A percentile compares a stretch with the other conserved stretches of the same genome.
These are phyloP conservation scores for Backusella luteola DNA, from an alignment of 192 early-diverging fungal genomes.

Conservation along the genomic window DNA sequence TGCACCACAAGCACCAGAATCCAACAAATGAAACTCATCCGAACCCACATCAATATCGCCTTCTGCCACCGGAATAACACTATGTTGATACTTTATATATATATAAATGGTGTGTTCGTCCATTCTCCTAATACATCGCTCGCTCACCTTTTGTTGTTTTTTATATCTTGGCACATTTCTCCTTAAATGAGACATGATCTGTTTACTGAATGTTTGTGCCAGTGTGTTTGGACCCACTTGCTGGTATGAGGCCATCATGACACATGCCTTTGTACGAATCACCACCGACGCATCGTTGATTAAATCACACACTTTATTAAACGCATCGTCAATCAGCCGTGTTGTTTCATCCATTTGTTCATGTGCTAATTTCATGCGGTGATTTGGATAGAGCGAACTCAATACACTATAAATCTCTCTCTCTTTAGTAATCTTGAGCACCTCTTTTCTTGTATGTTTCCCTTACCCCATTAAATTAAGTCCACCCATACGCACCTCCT, in stretches of 20 bases:
- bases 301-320: slow-evolving; percentile 81
- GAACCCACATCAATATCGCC: slow-evolving; percentile 70
- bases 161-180: slow-evolving; percentile 35
- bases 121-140: slow-evolving; percentile 10
- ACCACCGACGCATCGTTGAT: slow-evolving; percentile 70
- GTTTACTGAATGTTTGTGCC: slow-evolving; percentile 75
- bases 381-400: slow-evolving; percentile 31
- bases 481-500: slow-evolving; percentile 70
- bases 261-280: slow-evolving; percentile 74
- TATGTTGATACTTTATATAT: neutral
- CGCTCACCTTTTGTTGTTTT: slow-evolving; percentile 13
- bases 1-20: slow-evolving; percentile 84
- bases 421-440: neutral
- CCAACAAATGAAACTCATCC: slow-evolving; percentile 66
- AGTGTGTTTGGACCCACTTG: slow-evolving; percentile 59
- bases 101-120: neutral
- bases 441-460: neutral
- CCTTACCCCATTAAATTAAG: slow-evolving; percentile 64
- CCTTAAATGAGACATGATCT: slow-evolving; percentile 70
- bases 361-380: slow-evolving; percentile 26
- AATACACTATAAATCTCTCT: slow-evolving; percentile 13
- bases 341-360: slow-evolving; percentile 28
- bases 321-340: slow-evolving; percentile 62
- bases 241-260: slow-evolving; percentile 62
- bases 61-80: slow-evolving; percentile 35